A percentile compares a stretch with the other conserved stretches of the same genome.
phyloP scores from a whole-genome alignment of 305 asterid species.

The Vinca major region DNA sequence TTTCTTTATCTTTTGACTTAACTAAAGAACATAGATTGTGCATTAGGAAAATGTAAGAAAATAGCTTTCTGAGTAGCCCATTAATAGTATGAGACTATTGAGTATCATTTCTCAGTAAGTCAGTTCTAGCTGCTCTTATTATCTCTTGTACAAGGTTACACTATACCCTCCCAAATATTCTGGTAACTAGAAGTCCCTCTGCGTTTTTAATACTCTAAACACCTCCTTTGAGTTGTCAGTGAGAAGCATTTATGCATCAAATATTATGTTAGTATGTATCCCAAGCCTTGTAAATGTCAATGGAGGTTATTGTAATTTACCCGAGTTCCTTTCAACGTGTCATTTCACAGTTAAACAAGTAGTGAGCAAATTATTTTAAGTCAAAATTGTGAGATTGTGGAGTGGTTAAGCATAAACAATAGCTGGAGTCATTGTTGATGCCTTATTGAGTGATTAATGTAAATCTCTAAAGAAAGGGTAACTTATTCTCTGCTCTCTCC shows the following conservation, averaged over 20 bases:
- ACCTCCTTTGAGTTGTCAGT: not conserved
- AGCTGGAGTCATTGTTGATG: not conserved
- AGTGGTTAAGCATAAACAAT: not conserved
- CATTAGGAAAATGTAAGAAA: not conserved
- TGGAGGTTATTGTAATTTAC: not conserved
- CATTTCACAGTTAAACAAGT: not conserved
- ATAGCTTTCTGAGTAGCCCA: not conserved
- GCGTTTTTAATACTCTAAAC: not conserved
- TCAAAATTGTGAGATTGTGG: not conserved
- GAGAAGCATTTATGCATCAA: not conserved
- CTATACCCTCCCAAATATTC: not conserved
- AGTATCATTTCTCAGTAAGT: not conserved
- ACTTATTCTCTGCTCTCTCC: not conserved
- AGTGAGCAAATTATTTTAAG: not conserved
- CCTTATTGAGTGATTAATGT: not conserved
- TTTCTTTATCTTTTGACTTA: not conserved
- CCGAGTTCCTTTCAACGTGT: not conserved
- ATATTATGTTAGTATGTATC: not conserved
- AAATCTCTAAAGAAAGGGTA: not conserved
- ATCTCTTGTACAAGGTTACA: not conserved
- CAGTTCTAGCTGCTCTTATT: not conserved
- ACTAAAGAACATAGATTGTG: constrained; percentile 22
- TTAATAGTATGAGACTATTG: not conserved
- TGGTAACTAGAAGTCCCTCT: not conserved
- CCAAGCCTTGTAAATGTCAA: too few species aligned